phyloP scores from a whole-genome alignment of 1,284 basidiomycete species.

The Sporisorium iseilematis-ciliati region DNA sequence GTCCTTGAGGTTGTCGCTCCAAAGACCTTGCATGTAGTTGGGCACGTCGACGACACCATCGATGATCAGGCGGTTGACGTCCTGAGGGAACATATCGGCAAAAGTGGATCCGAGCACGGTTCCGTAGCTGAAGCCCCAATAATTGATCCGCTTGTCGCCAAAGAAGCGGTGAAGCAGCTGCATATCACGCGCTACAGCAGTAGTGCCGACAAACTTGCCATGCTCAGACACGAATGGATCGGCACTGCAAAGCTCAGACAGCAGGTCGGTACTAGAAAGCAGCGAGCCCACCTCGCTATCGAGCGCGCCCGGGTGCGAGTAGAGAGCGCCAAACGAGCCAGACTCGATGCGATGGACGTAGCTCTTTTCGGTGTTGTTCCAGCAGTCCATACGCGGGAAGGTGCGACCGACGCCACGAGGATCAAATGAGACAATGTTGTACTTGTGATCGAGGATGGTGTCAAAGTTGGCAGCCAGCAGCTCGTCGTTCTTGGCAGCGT shows the following conservation, averaged over 20 bases:
- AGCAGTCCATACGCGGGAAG: slow-evolving; percentile 53
- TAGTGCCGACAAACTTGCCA: slow-evolving; percentile 39
- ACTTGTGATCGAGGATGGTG: slow-evolving; percentile 42
- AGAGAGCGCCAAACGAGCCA: slow-evolving; percentile 31
- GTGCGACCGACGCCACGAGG: slow-evolving; percentile 52
- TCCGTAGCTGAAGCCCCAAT: slow-evolving; percentile 59
- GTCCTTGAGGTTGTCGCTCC: slow-evolving; percentile 41
- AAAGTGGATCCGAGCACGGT: slow-evolving; percentile 54
- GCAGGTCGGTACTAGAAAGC: slow-evolving; percentile 30
- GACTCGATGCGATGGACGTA: slow-evolving; percentile 36
- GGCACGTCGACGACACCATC: slow-evolving; percentile 59
- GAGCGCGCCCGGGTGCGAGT: slow-evolving; percentile 34
- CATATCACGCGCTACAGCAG: slow-evolving; percentile 52
- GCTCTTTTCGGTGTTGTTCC: slow-evolving; percentile 38
- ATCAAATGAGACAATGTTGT: slow-evolving; percentile 56
- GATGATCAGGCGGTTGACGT: slow-evolving; percentile 48
- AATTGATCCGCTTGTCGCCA: slow-evolving; percentile 48
- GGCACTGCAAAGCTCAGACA: slow-evolving; percentile 29
- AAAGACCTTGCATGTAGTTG: slow-evolving; percentile 42
- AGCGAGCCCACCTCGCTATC: slow-evolving; percentile 37
- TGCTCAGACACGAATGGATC: slow-evolving; percentile 29
- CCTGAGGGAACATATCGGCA: slow-evolving; percentile 54
- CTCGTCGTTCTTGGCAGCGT: slow-evolving; percentile 30
- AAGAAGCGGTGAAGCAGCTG: slow-evolving; percentile 49
- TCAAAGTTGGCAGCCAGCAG: slow-evolving; percentile 39